phyloP scores from a whole-genome alignment of 2,329 filamentous ascomycete species.

The Xylaria polymorpha region DNA sequence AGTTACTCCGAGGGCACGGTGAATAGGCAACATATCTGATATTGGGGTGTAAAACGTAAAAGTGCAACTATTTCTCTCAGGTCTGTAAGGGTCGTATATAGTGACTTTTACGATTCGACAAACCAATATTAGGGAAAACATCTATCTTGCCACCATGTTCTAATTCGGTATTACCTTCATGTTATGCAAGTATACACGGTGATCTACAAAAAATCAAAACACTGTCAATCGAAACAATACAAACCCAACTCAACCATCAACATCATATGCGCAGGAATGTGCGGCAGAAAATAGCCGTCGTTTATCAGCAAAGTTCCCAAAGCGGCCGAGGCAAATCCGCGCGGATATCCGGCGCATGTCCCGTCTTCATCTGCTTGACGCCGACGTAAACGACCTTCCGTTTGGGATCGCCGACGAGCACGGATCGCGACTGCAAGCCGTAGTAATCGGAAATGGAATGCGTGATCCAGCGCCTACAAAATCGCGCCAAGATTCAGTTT shows the following conservation, averaged over 20 bases:
- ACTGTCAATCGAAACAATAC: slow-evolving; percentile 18
- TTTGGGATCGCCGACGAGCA: slow-evolving; percentile 76
- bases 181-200: slow-evolving; percentile 11
- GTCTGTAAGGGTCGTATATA: not conserved
- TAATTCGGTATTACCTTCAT: slow-evolving; percentile 18
- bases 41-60: not conserved
- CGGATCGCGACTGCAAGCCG: slow-evolving; percentile 84
- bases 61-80: not conserved
- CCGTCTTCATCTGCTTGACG: slow-evolving; percentile 63
- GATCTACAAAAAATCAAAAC: slow-evolving; percentile 11
- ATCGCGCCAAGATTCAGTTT: slow-evolving; percentile 34
- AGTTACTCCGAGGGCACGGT: not conserved
- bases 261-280: not conserved
- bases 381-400: slow-evolving; percentile 87
- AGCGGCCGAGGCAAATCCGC: slow-evolving; percentile 68
- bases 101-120: slow-evolving; percentile 3
- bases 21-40: not conserved
- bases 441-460: slow-evolving; percentile 95
- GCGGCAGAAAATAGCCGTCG: no score
- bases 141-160: not conserved
- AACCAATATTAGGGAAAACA: not conserved
- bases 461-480: slow-evolving; percentile 84
- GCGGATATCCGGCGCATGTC: slow-evolving; percentile 42
- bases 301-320: slow-evolving; percentile 68
- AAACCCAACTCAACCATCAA: slow-evolving; percentile 7